A percentile compares a stretch with the other conserved stretches of the same genome.
Evolutionary conservation across 352 stramenopile genomes (phyloP).

Genomic region (Phytophthora uliginosa): DNA sequence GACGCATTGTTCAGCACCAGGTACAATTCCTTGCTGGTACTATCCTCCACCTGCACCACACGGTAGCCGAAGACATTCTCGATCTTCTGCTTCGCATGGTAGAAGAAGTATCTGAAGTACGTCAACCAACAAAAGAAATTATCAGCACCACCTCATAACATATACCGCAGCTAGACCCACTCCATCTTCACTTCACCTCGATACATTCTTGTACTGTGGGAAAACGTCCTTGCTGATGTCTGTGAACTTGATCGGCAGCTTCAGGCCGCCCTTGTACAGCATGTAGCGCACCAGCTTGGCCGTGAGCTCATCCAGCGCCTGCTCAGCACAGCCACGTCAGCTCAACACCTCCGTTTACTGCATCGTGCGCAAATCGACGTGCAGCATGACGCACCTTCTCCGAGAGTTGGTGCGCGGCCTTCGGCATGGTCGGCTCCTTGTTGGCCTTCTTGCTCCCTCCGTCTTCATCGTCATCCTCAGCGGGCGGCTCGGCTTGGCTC

Average conservation of each 20-base stretch:
- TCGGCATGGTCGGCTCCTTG: slow-evolving; percentile 46
- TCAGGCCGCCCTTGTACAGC: slow-evolving; percentile 86
- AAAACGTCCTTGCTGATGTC: slow-evolving; percentile 91
- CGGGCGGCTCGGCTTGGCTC: slow-evolving; percentile 44
- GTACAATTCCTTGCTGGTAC: slow-evolving; percentile 73
- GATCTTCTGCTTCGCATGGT: slow-evolving; percentile 79
- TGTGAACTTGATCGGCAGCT: slow-evolving; percentile 81
- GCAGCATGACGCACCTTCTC: slow-evolving; percentile 47
- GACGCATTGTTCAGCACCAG: slow-evolving; percentile 79
- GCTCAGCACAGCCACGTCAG: slow-evolving; percentile 13
- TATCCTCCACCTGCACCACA: slow-evolving; percentile 80
- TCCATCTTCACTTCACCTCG: slow-evolving; percentile 38
- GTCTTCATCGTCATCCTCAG: slow-evolving; percentile 41
- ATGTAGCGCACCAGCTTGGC: slow-evolving; percentile 86
- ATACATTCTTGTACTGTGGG: slow-evolving; percentile 84
- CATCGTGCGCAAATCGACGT: neutral
- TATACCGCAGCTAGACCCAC: neutral
- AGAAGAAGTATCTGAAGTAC: slow-evolving; percentile 78
- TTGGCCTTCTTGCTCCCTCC: slow-evolving; percentile 42
- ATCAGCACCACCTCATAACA: neutral
- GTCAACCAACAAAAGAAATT: neutral
- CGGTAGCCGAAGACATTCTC: slow-evolving; percentile 83
- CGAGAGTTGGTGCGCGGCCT: slow-evolving; percentile 59
- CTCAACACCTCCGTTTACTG: neutral
- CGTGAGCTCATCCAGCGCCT: slow-evolving; percentile 79